These are phyloP conservation scores for Fusarium metavorans DNA, from an alignment of 2,329 filamentous ascomycete species.

Conservation along the genomic window DNA sequence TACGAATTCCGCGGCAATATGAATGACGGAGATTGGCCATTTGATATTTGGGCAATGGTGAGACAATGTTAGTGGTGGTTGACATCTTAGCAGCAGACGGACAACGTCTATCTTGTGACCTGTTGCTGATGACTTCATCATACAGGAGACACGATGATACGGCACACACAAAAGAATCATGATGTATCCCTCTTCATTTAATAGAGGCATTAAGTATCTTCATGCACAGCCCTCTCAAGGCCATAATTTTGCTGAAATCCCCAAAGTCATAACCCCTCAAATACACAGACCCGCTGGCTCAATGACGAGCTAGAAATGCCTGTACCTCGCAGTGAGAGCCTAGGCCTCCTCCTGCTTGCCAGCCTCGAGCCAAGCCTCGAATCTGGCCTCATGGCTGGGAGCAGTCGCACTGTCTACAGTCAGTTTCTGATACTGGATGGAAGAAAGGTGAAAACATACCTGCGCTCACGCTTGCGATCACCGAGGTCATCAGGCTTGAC, in stretches of 20 bases:
- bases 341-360: not conserved
- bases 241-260: not conserved
- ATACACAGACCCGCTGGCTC: not conserved
- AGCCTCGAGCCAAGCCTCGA: constrained; percentile 26
- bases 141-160: not conserved
- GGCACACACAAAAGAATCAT: not conserved
- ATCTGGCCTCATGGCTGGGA: constrained; percentile 11
- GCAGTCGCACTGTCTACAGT: constrained; percentile 28
- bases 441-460: constrained; percentile 19
- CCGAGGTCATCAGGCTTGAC: constrained; percentile 35
- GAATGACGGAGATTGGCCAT: not conserved
- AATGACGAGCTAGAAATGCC: not conserved
- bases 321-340: not conserved
- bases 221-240: not conserved
- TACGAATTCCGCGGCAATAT: not conserved
- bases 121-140: not conserved
- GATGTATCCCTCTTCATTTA: not conserved
- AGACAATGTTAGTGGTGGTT: not conserved
- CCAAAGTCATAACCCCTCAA: not conserved
- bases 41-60: not conserved
- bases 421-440: not conserved
- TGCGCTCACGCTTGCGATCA: constrained; percentile 24
- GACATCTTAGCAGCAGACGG: not conserved
- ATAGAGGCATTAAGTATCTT: not conserved
- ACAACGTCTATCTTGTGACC: not conserved